Base-by-base conservation (phyloP, 2,329 filamentous ascomycete genomes). In the Chaetomium sp. region DNA sequence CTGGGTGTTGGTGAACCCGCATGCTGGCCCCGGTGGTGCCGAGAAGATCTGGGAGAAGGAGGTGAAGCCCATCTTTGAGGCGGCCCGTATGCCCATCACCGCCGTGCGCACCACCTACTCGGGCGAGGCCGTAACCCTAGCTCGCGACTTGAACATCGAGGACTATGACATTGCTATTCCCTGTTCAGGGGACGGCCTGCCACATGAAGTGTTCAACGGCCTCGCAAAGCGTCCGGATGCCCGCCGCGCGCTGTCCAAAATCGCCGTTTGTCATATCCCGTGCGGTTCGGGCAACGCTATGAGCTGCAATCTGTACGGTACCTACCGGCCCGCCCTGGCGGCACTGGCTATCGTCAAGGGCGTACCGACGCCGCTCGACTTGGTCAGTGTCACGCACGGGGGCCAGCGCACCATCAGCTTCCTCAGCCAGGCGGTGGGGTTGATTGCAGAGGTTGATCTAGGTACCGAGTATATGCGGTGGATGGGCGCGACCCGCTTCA, bases 251-350 rank as follows among this genome's bases (percentile, higher is more conserved):
- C 79, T 99, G 66, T 79, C 82, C 25, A 90, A 89, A 72, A 79
- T 98, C 16, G 91, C 95, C 0, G 87, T 99, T 1, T 89, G 88
- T 25, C 92, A 97, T 73, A 83, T 99, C 42, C 95, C 95, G 1
- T 96, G 93, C 74, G 95, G 95, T 16, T 95, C 91, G 57, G 95
- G 95, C 6, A 99, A 99, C 76, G 95, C 92, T 25, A 90, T 98
- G 87, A 91, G 91, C 68, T 89, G 90, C 79, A 98, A 97, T 75
- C 79, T 96, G 55, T 92, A 92, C 70, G 95, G 94, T 5, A 93
- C 93, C 0, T 85, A 89, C 68, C 87, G 85, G 68, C 85, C 90
- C 9, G 90, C 87, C 65, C 76, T 91, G 54, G 92, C 93, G 0
- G 92, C 94, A 0, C 80, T 98, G 66, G 89, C 87, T 27, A 88